Base-by-base conservation (phyloP, 2,329 filamentous ascomycete species). In the Cladosporium sp. region DNA sequence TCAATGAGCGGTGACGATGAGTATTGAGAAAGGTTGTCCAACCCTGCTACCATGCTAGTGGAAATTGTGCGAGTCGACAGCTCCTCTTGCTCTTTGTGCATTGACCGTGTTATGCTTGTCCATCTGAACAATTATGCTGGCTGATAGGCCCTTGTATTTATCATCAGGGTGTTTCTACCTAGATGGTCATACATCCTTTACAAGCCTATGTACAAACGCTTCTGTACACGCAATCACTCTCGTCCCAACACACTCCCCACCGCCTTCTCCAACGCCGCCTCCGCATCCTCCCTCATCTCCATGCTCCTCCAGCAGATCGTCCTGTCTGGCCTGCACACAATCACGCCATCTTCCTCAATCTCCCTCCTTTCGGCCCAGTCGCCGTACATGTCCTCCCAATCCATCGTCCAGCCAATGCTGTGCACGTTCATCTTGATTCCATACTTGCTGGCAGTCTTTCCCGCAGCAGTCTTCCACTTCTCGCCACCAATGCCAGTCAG, bases 331-430 rank as follows among this genome's bases (percentile, higher is more conserved):
- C 87, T 76, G 4, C 85, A 81, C 28, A 89, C 78, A 18, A 89
- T 80, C 69, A 81, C 84, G 1, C 87, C 86, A 66, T 83, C 81
- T 67, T 88, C 87, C 23, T 82, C 80, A 1, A 89, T 80, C 53
- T 83, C 85, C 18, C 85, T 78, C 63, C 79, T 75, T 56, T 77
- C 75, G 12, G 78, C 80, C 87, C 87, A 90, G 65, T 88, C 85
- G 67, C 82, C 83, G 73, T 89, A 89, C 0, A 86, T 79, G 71
- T 89, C 88, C 71, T 88, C 83, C 68, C 81, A 89, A 65, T 89
- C 85, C 67, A 85, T 83, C 16, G 80, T 77, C 75, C 81, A 86
- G 0, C 88, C 87, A 68, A 89, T 85, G 2, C 79, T 80, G 66
- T 84, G 81, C 0, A 76, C 79, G 3, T 78, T 79, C 33, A 89